Evolutionary conservation across 2,329 filamentous ascomycete genomes (phyloP), one percentile per base, ranked within the genome.

Genomic region (Pseudovirgaria hyperparasitica): DNA sequence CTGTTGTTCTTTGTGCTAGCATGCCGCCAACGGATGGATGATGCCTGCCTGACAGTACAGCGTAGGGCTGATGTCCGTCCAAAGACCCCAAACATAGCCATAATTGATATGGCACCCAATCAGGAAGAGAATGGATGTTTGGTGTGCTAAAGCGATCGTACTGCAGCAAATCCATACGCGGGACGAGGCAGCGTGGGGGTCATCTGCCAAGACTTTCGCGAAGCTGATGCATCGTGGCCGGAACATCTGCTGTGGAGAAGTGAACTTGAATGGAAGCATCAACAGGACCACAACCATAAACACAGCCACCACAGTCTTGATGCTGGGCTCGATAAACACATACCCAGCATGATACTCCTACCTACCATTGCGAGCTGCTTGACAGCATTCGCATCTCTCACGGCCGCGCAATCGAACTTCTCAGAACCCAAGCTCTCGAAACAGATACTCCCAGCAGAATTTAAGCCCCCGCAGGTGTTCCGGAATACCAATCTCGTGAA

Each of bases 401-500:
- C 67, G 34, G 55, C 57, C 32, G 60, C 67, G 40, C 63, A 68
- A 31, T 69, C 72, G 37, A 72, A 72, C 52, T 54, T 67, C 44
- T 65, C 63, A 29, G 62, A 73, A 34, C 72, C 74, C 22, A 55
- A 70, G 41, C 65, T 50, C 24, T 65, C 56, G 20, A 58, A 50
- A 39, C 56, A 60, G 42, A 57, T 67, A 45, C 55, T 65, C 19
- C 49, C 60, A 15, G 48, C 48, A 38, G 52, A 50, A 35, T 93
- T 94, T 63, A 78, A 72, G 55, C 85, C 87, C 28, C 79, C 86
- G 9, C 81, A 84, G 52, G 81, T 86, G 40, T 98, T 93, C 64
- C 84, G 86, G 62, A 94, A 98, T 58, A 70, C 69, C 56, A 96
- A 98, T 54, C 59, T 96, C 16, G 79, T 96, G 27, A 81, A 90